Evolutionary conservation across 2,329 filamentous ascomycete species (phyloP), one percentile per base, ranked within the genome.

Genomic region (Aspergillus pseudoterreus): DNA sequence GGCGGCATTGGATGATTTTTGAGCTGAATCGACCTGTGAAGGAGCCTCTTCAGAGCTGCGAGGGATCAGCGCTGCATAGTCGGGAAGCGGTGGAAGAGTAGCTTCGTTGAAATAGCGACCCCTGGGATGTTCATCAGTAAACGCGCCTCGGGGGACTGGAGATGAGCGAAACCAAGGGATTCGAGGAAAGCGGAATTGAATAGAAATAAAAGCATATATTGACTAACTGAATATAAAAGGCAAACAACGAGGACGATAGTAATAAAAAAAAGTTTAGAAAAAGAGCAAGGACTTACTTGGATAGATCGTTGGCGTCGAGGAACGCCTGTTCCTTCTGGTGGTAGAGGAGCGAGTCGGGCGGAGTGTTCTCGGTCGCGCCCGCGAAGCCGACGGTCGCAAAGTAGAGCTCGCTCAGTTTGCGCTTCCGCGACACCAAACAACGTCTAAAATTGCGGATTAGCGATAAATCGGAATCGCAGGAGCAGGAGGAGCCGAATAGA

Each of bases 341-440:
- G 63, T 75, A 74, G 50, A 30, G 27, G 27, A 71, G 65, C 38
- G 72, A 79, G 64, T 82, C 82, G 63, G 85, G 67, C 58, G 76
- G 77, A 70, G 77, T 75, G 72, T 83, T 78, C 67, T 79, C 74
- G 72, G 67, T 71, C 64, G 73, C 73, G 64, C 65, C 66, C 60
- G 68, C 64, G 61, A 75, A 69, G 59, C 78, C 71, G 70, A 85
- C 83, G 71, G 87, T 87, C 78, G 88, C 86, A 80, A 88, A 83
- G 78, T 88, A 95, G 65, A 96, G 82, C 77, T 94, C 88, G 71
- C 87, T 86, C 71, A 96, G 82, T 80, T 95, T 95, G 74, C 90
- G 86, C 83, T 95, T 94, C 75, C 89, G 87, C 80, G 88, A 90
- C 74, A 81, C 82, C 79, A 88, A 83, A 81, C 76, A 77, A 67